These are phyloP conservation scores for Hymenoscyphus albidus DNA, from an alignment of 2,329 filamentous ascomycete species.

Conservation along the genomic window DNA sequence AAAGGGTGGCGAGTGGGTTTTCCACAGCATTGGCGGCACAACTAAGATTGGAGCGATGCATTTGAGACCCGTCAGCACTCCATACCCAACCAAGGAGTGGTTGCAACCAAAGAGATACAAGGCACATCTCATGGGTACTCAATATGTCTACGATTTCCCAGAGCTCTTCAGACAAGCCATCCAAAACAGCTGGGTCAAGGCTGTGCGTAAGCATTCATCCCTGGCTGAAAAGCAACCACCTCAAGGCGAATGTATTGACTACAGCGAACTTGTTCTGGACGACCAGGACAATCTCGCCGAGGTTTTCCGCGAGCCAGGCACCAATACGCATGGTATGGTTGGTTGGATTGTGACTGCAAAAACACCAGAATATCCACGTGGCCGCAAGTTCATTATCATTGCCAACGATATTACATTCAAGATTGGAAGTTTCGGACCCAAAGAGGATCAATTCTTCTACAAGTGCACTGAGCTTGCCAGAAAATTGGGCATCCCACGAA, in stretches of 20 bases:
- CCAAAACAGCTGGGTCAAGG: constrained; percentile 87
- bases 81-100: constrained; percentile 97
- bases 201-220: constrained; percentile 67
- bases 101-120: constrained; percentile 99
- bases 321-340: constrained; percentile 97
- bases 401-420: constrained; percentile 99
- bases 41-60: constrained; percentile 96
- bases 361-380: constrained; percentile 91
- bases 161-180: constrained; percentile 98
- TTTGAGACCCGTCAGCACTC: constrained; percentile 81
- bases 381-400: constrained; percentile 89
- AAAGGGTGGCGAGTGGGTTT: constrained; percentile 90
- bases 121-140: constrained; percentile 97
- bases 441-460: constrained; percentile 97
- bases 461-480: constrained; percentile 97
- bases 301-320: constrained; percentile 90
- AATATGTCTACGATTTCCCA: constrained; percentile 99
- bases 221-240: constrained; percentile 78
- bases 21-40: constrained; percentile 94
- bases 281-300: constrained; percentile 89
- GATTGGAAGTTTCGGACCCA: constrained; percentile 95
- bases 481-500: constrained; percentile 89
- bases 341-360: constrained; percentile 94
- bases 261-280: constrained; percentile 90
- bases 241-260: constrained; percentile 87